A percentile compares a stretch with the other conserved stretches of the same genome.
These are phyloP conservation scores for Piper betle DNA, from an alignment of 164 flowering plant genomes.

Conservation along the genomic window DNA sequence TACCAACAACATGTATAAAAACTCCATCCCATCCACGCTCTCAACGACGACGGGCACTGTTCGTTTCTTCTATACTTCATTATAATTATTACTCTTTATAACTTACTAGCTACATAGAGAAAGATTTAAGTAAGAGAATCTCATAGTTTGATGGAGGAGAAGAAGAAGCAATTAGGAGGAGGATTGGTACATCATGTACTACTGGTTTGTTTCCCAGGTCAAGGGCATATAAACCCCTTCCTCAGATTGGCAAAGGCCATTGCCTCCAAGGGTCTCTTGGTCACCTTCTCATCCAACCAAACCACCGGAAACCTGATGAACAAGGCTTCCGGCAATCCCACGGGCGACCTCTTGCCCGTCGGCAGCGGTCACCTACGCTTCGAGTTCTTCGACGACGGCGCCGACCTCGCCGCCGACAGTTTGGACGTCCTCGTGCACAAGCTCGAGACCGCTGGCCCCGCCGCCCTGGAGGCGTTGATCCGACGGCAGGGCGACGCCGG, in stretches of 20 bases:
- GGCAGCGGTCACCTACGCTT: conserved; percentile 48
- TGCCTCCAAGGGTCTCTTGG: conserved; percentile 17
- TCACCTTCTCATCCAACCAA: conserved; percentile 41
- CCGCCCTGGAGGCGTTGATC: conserved; percentile 24
- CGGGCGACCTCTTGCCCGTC: conserved; percentile 17
- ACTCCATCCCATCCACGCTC: no score
- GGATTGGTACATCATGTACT: no score
- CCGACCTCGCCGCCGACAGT: conserved; percentile 23
- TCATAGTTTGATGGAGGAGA: no score
- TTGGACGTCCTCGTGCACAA: conserved; percentile 20
- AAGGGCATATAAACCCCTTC: conserved; percentile 15
- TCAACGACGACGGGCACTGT: no score
- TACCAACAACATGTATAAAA: no score
- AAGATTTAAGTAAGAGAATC: no score
- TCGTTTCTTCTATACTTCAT: no score
- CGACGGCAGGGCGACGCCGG: conserved; percentile 16
- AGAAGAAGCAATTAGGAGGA: no score
- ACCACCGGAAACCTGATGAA: conserved; percentile 25
- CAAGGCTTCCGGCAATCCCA: conserved; percentile 17
- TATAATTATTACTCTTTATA: no score
- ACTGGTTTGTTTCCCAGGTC: no score
- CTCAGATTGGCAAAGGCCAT: conserved; percentile 19
- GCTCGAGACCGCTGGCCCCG: conserved; percentile 32
- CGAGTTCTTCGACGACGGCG: conserved; percentile 57
- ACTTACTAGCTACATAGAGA: no score